Base-by-base conservation (phyloP, 1,139 yeast species). In the Sugiyamaella japonica region DNA sequence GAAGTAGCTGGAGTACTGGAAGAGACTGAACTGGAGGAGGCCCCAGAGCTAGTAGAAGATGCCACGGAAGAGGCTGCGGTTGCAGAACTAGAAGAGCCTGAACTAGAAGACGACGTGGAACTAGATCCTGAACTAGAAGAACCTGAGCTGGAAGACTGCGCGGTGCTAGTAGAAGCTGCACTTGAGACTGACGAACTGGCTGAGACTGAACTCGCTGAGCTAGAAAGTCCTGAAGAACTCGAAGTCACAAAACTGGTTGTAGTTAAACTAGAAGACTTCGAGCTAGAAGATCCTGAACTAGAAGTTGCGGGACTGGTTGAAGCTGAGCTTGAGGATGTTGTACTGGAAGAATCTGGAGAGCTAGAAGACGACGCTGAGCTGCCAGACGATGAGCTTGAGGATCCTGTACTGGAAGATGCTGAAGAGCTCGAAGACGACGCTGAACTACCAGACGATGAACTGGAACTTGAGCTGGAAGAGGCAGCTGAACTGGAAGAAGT, bases 101-200 rank as follows among this genome's bases (percentile, higher is more conserved):
- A 12, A 23, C 20, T 13, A 20, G 44, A 15, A 9, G 42, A 12
- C 38, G 16, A 5, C 3, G 25, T 20, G 6, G 25, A 20, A 20
- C 25, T 20, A 15, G 40, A 37, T 43, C 37, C n/a, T 6, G 25
- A 20, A 32, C 50, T 13, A 34, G 50, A 15, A 9, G 8, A 8
- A 5, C 25, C 45, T 56, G 60, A 46, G 58, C 49, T 15, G 52
- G 28, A 13, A 57, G 37, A 38, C 61, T 3, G 5, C 25, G 25
- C 25, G 3, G 25, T 3, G 6, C 25, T 20, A 20, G 25, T 20
- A 20, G 25, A 6, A 3, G 25, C 6, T 20, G 25, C 3, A 20
- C 25, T 20, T 20, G 25, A 20, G 5, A 20, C n/a, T n/a, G n/a
- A 20, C 25, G n/a, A n/a, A n/a, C n/a, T n/a, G n/a, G 6, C 25